Evolutionary conservation across 257 asterid species (phyloP).

Genomic region (Capsicum chinense): DNA sequence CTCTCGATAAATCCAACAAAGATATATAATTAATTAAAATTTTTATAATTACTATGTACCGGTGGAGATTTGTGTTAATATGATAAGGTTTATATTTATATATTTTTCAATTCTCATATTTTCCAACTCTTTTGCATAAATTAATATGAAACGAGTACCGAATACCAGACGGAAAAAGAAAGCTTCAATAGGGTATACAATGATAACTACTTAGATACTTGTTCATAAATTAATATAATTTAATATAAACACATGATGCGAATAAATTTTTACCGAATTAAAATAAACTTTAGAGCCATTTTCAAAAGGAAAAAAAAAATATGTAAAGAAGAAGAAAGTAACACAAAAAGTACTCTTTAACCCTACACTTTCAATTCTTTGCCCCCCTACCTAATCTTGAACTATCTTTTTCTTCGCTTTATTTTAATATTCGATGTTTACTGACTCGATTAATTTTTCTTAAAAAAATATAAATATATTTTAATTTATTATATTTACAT

Average conservation of each 20-base stretch:
- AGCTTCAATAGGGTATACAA: no score
- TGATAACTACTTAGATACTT: neutral
- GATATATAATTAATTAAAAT: no score
- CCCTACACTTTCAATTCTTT: constrained; percentile 17
- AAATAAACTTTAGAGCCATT: neutral
- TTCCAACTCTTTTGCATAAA: no score
- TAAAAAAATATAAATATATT: no score
- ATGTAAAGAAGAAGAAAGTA: constrained; percentile 8
- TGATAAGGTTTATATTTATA: no score
- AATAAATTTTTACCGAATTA: neutral
- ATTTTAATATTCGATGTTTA: neutral
- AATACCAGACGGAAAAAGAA: no score
- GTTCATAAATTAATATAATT: neutral
- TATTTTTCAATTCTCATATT: no score
- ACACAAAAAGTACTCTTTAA: neutral
- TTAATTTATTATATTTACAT: no score
- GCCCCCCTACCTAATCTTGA: constrained; percentile 12
- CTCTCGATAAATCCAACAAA: no score
- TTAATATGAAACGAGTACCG: no score
- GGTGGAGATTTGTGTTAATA: no score
- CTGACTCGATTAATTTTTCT: neutral
- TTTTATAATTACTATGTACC: no score
- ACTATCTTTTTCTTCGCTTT: neutral
- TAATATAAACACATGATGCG: neutral
- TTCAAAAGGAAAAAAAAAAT: neutral